Evolutionary conservation across 2,329 filamentous ascomycete genomes (phyloP).

Genomic region (Aspergillus sp.): DNA sequence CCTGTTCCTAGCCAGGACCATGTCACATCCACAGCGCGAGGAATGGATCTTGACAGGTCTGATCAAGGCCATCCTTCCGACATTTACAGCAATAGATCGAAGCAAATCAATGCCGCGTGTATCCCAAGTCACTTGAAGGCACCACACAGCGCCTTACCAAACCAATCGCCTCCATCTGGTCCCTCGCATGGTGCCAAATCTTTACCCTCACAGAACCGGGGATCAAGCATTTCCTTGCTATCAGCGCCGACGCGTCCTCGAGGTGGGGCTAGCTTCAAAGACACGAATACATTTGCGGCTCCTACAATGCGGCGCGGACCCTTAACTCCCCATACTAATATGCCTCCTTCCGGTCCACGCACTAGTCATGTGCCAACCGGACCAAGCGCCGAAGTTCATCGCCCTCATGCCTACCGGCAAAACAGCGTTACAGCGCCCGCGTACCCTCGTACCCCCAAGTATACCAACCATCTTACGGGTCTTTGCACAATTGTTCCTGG

Average conservation of each 20-base stretch:
- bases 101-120: conserved; percentile 20
- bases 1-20: background rate
- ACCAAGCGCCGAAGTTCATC: conserved; percentile 31
- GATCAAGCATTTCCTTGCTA: conserved; percentile 40
- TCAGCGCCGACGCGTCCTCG: conserved; percentile 50
- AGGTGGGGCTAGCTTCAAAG: conserved; percentile 37
- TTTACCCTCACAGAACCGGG: conserved; percentile 37
- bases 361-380: conserved; percentile 28
- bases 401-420: conserved; percentile 36
- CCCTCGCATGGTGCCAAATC: conserved; percentile 38
- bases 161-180: conserved; percentile 36
- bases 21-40: background rate
- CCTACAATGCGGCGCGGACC: conserved; percentile 36
- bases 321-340: conserved; percentile 26
- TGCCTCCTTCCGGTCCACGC: conserved; percentile 39
- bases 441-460: conserved; percentile 41
- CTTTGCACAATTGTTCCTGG: conserved; percentile 42
- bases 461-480: conserved; percentile 40
- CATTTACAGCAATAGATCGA: conserved; percentile 3
- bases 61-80: conserved; percentile 4
- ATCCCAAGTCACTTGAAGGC: conserved; percentile 35
- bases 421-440: conserved; percentile 35
- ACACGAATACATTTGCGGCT: conserved; percentile 30
- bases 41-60: conserved; percentile 13
- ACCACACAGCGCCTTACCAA: conserved; percentile 18